phyloP scores from a whole-genome alignment of 345 rosid genomes.

The Chamaenerion angustifolium region DNA sequence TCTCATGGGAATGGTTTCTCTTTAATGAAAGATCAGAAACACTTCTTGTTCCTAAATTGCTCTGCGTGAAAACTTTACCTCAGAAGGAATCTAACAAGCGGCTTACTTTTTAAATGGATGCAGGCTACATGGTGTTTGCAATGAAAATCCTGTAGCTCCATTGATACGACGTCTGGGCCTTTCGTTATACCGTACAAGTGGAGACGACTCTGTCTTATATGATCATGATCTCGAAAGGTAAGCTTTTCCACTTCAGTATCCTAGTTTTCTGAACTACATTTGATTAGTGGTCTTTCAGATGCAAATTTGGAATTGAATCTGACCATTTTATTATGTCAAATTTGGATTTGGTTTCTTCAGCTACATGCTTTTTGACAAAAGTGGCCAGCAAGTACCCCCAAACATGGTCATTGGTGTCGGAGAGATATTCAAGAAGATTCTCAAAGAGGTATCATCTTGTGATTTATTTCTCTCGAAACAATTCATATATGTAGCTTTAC shows the following conservation, averaged over 20 bases:
- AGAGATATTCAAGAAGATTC: constrained; percentile 64
- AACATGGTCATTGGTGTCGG: constrained; percentile 60
- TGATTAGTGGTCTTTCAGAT: no score
- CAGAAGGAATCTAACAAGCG: neutral
- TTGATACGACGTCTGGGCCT: constrained; percentile 63
- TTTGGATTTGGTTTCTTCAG: constrained; percentile 24
- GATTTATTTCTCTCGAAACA: neutral
- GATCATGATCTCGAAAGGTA: constrained; percentile 96
- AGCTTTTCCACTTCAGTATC: neutral
- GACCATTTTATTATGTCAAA: neutral
- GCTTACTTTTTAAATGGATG: constrained; percentile 1
- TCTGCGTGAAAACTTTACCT: no score
- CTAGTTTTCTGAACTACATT: neutral
- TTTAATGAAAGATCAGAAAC: no score
- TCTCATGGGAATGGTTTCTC: no score
- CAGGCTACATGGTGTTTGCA: constrained; percentile 91
- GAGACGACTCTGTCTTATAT: constrained; percentile 74
- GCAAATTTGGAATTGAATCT: constrained; percentile 9
- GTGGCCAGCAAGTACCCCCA: constrained; percentile 50
- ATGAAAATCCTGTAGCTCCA: constrained; percentile 89
- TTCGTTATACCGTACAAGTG: constrained; percentile 71
- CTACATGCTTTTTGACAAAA: constrained; percentile 49
- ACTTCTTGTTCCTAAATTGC: no score
- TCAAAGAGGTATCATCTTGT: constrained; percentile 40
- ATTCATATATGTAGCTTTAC: neutral